Evolutionary conservation across 768 basidiomycete genomes (phyloP).

Genomic region (Lanmaoa pseudosensibilis): DNA sequence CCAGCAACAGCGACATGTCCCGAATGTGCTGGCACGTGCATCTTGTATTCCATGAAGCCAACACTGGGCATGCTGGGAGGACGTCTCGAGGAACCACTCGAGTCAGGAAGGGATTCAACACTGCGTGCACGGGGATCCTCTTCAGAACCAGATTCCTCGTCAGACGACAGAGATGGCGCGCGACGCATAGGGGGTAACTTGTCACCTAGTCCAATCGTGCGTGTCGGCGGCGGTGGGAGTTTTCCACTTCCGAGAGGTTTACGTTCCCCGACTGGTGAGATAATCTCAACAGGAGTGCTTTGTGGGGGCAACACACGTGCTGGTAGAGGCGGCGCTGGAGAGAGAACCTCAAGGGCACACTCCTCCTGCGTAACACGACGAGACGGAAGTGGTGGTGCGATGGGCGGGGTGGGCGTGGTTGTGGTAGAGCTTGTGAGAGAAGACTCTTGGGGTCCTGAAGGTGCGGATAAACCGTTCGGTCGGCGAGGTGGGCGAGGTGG

Average conservation of each 20-base stretch:
- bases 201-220: conserved; percentile 66
- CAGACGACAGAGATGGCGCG: conserved; percentile 41
- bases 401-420: conserved; percentile 19
- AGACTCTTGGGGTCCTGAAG: neutral
- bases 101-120: conserved; percentile 63
- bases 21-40: conserved; percentile 54
- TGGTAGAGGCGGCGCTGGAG: conserved; percentile 35
- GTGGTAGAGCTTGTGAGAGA: neutral
- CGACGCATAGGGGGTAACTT: conserved; percentile 66
- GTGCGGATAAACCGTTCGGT: neutral
- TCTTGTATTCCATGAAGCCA: conserved; percentile 44
- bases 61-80: conserved; percentile 37
- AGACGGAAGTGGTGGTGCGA: conserved; percentile 44
- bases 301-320: conserved; percentile 29
- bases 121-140: conserved; percentile 50
- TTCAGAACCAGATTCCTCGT: conserved; percentile 61
- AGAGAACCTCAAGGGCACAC: neutral
- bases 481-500: conserved; percentile 27
- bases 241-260: conserved; percentile 32
- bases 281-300: conserved; percentile 17
- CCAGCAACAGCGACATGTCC: conserved; percentile 60
- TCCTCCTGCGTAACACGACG: conserved; percentile 21
- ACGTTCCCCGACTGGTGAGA: conserved; percentile 25
- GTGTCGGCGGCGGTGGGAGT: conserved; percentile 73
- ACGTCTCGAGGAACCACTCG: conserved; percentile 63